phyloP scores from a whole-genome alignment of 2,329 filamentous ascomycete genomes.

The Sclerotinia sclerotiorum region DNA sequence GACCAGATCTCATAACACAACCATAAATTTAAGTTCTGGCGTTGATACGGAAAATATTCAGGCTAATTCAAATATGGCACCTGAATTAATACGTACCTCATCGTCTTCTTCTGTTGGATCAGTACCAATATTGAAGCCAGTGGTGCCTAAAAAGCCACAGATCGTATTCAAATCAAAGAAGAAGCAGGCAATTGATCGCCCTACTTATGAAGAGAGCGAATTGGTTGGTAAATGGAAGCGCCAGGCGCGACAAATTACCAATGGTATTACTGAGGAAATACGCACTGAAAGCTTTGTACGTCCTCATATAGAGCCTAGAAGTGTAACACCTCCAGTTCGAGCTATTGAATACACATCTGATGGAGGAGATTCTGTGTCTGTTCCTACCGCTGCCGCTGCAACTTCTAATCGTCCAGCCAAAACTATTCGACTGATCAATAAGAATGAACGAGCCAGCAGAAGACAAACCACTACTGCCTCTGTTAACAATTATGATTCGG shows the following conservation, averaged over 20 bases:
- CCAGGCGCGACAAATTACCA: slow-evolving; percentile 35
- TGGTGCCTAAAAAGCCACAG: slow-evolving; percentile 14
- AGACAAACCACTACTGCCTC: slow-evolving; percentile 21
- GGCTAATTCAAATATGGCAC: slow-evolving; percentile 24
- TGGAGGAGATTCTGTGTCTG: slow-evolving; percentile 31
- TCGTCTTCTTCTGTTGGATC: slow-evolving; percentile 26
- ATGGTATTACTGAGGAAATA: slow-evolving; percentile 22
- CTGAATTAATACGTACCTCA: slow-evolving; percentile 27
- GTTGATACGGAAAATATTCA: slow-evolving; percentile 12
- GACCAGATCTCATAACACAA: slow-evolving; percentile 22
- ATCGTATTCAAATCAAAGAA: slow-evolving; percentile 31
- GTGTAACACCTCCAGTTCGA: slow-evolving; percentile 13
- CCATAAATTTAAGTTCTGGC: slow-evolving; percentile 21
- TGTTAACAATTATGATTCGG: slow-evolving; percentile 50
- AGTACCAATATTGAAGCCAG: slow-evolving; percentile 22
- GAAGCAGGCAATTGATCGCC: slow-evolving; percentile 24
- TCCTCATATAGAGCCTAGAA: slow-evolving; percentile 19
- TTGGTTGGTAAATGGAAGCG: slow-evolving; percentile 32
- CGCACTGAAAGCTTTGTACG: slow-evolving; percentile 37
- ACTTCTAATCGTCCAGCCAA: slow-evolving; percentile 23
- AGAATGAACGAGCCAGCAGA: slow-evolving; percentile 24
- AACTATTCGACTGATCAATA: slow-evolving; percentile 35
- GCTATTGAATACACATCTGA: slow-evolving; percentile 33
- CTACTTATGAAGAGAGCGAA: slow-evolving; percentile 31
- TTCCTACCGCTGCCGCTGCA: slow-evolving; percentile 20